Base-by-base conservation (phyloP, 2,329 filamentous ascomycete species). In the Camillea tinctor region DNA sequence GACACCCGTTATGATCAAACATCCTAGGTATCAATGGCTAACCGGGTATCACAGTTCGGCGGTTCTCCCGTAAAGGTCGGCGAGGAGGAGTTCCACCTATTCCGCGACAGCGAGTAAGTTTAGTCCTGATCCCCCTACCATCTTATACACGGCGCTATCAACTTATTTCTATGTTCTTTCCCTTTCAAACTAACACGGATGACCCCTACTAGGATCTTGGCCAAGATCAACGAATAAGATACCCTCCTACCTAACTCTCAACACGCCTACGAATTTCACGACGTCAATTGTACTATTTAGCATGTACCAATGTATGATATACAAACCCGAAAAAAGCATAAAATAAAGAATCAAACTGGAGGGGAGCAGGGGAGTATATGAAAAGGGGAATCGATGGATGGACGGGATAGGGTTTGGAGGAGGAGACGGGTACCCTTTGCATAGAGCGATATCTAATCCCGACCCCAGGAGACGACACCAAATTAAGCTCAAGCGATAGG, bases 61-160 rank as follows among this genome's bases (percentile, higher is more conserved):
- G 95, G 95, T 66, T 95, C 90, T 74, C 90, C 94, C 66, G 88
- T 99, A 78, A 98, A 98, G 87, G 92, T 98, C 70, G 95, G 94
- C 70, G 94, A 99, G 72, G 93, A 98, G 69, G 95, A 99, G 82
- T 98, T 87, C 84, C 88, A 90, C 66, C 88, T 99, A 67, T 99
- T 97, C 90, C 87, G 95, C 73, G 95, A 99, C 80, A 91, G 93
- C 83, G 95, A 99, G 94, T 98, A 88, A 81, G 93, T 24, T 24
- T 4, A 9, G 50, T 48, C 13, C 6, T 11, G 11, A 9, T 20
- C 19, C 24, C 19, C 1, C 13, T 40, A 13, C n/a, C n/a, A n/a
- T n/a, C n/a, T n/a, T 9, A 15, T 4, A 40, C 13, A 30, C 26
- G 3, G 26, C 26, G 26, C 24, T 26, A 26, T 26, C 4, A 4